Base-by-base conservation (phyloP, 805 yeast species). In the Maudiozyma bulderi region DNA sequence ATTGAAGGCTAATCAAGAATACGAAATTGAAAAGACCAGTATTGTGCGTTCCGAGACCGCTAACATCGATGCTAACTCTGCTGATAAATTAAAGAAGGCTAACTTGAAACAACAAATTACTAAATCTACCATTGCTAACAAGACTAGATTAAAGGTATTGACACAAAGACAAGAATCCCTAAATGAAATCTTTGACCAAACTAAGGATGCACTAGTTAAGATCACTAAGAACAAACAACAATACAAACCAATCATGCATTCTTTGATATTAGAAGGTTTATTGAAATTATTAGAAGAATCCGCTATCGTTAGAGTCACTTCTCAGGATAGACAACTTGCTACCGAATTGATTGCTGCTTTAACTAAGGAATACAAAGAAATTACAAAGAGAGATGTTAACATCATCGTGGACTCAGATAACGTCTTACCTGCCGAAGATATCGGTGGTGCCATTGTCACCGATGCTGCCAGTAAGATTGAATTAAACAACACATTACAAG, bases 1-100 rank as follows among this genome's bases (percentile, higher is more conserved):
- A 67, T 76, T 93, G 62, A 95, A 93, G 75, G 96, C 98, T 42
- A 96, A 95, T 67, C 99, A 93, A 71, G 99, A 93, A 73, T 93
- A 91, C 67, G 98, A 93, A 71, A 90, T 93, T 62, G 99, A 93
- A 68, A 93, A 93, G 76, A 91, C 96, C 26, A 81, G 88, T 50
- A 82, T 93, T 63, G 98, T 93, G 51, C 86, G 98, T 64, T 77
- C 88, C 11, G 99, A 93, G 71, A 85, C 85, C 49, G 83, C 93
- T 46, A 80, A 90, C 47, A 88, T 93, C 58, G 99, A 93, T 67
- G 72, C 82, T 15, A 72, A 77, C 39, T 87, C 82, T 66, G 90
- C 84, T 54, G 81, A 79, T 59, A 88, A 86, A 66, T 77, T 86
- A 72, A 91, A 93, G 75, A 93, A 91, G 70, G 90, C 95, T 2